Evolutionary conservation across 2,329 filamentous ascomycete genomes (phyloP), one percentile per base, ranked within the genome.

Genomic region (Ceratocystis cacaofunesta): DNA sequence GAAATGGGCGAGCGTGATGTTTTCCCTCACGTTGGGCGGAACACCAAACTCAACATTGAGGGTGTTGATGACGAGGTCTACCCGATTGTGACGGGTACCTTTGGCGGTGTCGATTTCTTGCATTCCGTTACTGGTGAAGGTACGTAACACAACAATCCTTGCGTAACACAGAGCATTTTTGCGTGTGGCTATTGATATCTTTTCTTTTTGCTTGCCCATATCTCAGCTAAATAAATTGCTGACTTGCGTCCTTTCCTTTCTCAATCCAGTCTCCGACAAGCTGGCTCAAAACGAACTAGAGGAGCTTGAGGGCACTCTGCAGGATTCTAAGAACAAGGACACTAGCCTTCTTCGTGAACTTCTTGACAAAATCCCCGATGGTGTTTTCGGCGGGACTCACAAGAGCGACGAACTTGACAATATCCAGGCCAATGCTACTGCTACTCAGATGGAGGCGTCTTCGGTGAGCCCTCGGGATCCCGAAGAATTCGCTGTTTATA

Each of bases 61-160:
- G 90, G 88, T 57, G 86, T 83, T 66, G 79, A 80, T 25, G 73
- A 79, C 43, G 72, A 80, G 3, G 89, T 96, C 68, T 96, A 88
- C 71, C 92, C 92, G 5, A 78, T 92, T 68, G 82, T 95, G 57
- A 96, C 92, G 1, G 92, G 92, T 67, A 96, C 92, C 5, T 96
- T 96, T 75, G 92, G 92, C 68, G 92, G 92, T 69, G 92, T 96
- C 15, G 92, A 96, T 72, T 96, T 96, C 76, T 78, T 96, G 68
- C 90, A 95, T 77, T 94, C 89, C 0, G 91, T 95, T 36, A 89
- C 83, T 58, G 83, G 84, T 67, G 84, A 86, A 77, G 78, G 80
- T 82, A 69, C n/a, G 74, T 63, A 52, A 52, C 48, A 52, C 48
- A 52, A 52, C 10, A 52, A n/a, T 52, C n/a, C 25, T 17, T 30